Evolutionary conservation across 345 rosid species (phyloP).

Genomic region (Streptanthus diversifolius): DNA sequence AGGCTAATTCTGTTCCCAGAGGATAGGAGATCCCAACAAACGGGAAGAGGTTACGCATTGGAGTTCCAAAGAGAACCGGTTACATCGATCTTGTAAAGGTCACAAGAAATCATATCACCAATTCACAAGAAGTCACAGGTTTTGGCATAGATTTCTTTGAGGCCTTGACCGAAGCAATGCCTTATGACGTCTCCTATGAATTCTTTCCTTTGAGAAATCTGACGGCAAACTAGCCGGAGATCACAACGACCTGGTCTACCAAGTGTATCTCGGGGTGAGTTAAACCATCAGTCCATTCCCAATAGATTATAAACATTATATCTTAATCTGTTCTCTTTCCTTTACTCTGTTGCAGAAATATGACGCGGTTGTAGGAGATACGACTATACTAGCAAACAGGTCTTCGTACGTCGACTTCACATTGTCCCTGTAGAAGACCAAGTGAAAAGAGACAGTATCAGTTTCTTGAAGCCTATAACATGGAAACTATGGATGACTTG

Average conservation of each 20-base stretch:
- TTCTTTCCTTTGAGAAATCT: neutral
- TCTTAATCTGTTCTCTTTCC: neutral
- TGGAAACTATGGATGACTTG: conserved; percentile 46
- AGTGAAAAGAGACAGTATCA: conserved; percentile 40
- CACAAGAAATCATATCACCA: neutral
- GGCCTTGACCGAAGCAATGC: neutral
- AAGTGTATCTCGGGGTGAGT: neutral
- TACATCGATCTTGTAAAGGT: neutral
- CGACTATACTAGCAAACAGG: neutral
- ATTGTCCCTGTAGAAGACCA: neutral
- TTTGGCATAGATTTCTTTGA: neutral
- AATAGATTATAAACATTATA: too few species aligned
- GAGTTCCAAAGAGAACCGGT: neutral
- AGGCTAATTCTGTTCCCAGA: neutral
- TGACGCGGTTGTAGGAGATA: neutral
- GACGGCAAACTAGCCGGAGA: neutral
- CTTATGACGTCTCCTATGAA: neutral
- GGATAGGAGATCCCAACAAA: neutral
- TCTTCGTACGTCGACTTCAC: neutral
- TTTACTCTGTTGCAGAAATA: neutral
- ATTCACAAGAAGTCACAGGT: neutral
- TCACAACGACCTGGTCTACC: neutral
- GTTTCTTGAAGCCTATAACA: conserved; percentile 54
- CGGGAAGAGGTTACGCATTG: neutral
- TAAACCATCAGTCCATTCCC: too few species aligned